Evolutionary conservation across 805 yeast species (phyloP), one percentile per base, ranked within the genome.

Genomic region (Myxozyma melibiosi): DNA sequence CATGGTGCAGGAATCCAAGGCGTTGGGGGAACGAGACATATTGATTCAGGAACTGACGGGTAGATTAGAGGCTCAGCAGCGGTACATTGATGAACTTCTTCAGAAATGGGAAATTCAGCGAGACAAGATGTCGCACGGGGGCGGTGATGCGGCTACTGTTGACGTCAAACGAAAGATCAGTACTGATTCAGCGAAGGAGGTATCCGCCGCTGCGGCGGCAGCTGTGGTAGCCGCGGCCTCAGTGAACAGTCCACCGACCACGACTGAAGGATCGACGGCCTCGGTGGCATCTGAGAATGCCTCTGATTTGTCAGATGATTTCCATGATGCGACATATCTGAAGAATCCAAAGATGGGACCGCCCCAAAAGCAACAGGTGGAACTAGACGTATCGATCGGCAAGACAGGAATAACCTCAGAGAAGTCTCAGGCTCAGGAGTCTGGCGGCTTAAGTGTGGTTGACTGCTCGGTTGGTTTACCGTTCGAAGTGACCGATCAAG

Each of bases 181-280:
- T 9, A 35, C 14, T 14, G 50, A n/a, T 7, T 14, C 13, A 1
- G n/a, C 31, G 28, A 11, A 25, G 16, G 40, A 31, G 11, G 50
- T 22, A 13, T 33, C 50, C 6, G 37, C 50, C 13, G 25, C 40
- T 20, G 50, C 50, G 9, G 48, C 38, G 1, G 28, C 39, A 9
- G 51, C 57, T 16, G 48, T n/a, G n/a, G 50, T 40, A 16, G 48
- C 38, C 1, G 28, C 39, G 7, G 51, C 57, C 11, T 40, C 43
- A 3, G 57, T 53, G 13, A 40, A 53, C 30, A 53, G 57, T 53
- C 57, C 57, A 6, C 57, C 57, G 14, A 47, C 57, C 2, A 53
- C 57, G 13, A 40, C 57, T 18, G 56, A 45, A 39, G 38, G 22
- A n/a, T 37, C 43, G 9, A 41, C 42, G 11, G 43, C 52, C 1